These are phyloP conservation scores for Trypanosoma congolense DNA, from an alignment of 208 protist genomes.

Conservation along the genomic window DNA sequence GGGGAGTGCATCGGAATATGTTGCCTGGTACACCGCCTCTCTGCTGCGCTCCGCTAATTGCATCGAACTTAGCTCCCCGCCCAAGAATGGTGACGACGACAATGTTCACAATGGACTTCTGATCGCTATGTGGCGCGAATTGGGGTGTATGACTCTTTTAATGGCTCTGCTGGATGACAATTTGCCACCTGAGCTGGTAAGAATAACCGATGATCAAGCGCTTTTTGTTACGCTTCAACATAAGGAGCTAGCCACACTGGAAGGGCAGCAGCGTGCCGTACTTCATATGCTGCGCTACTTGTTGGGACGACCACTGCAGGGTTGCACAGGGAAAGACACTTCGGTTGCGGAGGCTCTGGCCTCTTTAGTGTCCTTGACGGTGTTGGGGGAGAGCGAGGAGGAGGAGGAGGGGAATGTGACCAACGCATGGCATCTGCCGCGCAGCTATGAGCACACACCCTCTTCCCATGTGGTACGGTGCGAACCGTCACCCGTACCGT, in stretches of 20 bases:
- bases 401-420: background rate
- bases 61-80: background rate
- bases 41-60: constrained; percentile 16
- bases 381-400: background rate
- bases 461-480: background rate
- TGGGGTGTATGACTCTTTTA: constrained; percentile 58
- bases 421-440: background rate
- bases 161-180: constrained; percentile 44
- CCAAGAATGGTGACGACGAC: background rate
- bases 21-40: constrained; percentile 21
- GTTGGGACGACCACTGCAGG: background rate
- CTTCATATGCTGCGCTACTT: constrained; percentile 62
- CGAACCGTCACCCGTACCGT: constrained; percentile 6
- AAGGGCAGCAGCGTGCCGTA: background rate
- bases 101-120: constrained; percentile 10
- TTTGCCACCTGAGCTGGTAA: constrained; percentile 1
- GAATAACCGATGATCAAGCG: constrained; percentile 6
- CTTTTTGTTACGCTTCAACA: constrained; percentile 21
- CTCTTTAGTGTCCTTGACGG: background rate
- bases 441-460: background rate
- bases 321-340: background rate
- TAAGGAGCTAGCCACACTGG: constrained; percentile 20
- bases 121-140: constrained; percentile 42
- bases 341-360: background rate
- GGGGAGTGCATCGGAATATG: constrained; percentile 14